Conservation (phyloP, 805 yeast species). For the Ogataea neopini region DNA sequence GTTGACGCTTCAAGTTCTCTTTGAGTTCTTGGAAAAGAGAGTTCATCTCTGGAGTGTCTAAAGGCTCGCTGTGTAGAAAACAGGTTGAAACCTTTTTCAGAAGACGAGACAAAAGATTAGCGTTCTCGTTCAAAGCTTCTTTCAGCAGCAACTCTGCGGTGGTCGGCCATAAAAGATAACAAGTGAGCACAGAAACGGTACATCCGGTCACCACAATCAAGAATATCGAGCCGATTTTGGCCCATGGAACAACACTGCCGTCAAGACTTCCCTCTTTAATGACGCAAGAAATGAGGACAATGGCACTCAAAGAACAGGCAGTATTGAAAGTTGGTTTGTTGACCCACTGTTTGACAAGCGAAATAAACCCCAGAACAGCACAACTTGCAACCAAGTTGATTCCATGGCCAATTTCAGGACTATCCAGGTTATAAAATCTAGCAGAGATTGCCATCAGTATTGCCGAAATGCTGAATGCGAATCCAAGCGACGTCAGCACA, state of each 20-base stretch:
- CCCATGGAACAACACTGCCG: slow-evolving; percentile 55
- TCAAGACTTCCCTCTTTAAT: slow-evolving; percentile 72
- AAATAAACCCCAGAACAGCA: slow-evolving; percentile 61
- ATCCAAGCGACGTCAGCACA: slow-evolving; percentile 55
- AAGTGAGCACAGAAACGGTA: slow-evolving; percentile 54
- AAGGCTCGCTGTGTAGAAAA: slow-evolving; percentile 50
- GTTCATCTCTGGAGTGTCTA: slow-evolving; percentile 41
- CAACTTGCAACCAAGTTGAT: slow-evolving; percentile 57
- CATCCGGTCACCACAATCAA: slow-evolving; percentile 64
- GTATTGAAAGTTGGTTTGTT: slow-evolving; percentile 72
- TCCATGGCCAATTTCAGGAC: slow-evolving; percentile 48
- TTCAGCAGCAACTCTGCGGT: slow-evolving; percentile 53
- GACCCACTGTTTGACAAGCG: slow-evolving; percentile 68
- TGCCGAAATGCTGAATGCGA: slow-evolving; percentile 53
- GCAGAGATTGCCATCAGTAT: slow-evolving; percentile 54
- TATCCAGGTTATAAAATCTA: slow-evolving; percentile 36
- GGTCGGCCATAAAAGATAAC: slow-evolving; percentile 66
- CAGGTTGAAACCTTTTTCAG: slow-evolving; percentile 47
- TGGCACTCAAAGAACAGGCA: slow-evolving; percentile 76
- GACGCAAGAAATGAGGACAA: slow-evolving; percentile 67
- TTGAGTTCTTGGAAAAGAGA: slow-evolving; percentile 41
- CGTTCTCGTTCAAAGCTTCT: slow-evolving; percentile 48
- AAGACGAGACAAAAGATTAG: slow-evolving; percentile 51
- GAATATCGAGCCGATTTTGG: slow-evolving; percentile 53
- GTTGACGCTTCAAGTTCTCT: slow-evolving; percentile 40